Conservation (phyloP, 164 flowering plant genomes). For the Vitis amurensis region DNA sequence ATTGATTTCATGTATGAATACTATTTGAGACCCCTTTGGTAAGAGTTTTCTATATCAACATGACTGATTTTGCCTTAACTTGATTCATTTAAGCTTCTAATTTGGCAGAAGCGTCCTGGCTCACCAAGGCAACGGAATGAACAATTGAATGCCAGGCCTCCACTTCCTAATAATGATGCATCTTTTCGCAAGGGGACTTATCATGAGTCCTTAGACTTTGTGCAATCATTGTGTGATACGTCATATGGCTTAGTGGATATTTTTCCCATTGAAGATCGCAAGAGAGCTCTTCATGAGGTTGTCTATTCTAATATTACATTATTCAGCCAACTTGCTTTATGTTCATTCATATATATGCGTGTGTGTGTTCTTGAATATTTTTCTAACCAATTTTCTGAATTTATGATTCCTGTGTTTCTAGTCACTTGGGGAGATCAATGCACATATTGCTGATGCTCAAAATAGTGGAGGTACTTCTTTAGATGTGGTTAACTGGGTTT, state of each 20-base stretch:
- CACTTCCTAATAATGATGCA: conserved; percentile 65
- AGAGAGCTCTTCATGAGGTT: conserved; percentile 94
- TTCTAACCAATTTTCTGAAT: conserved; percentile 16
- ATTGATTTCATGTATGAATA: background rate
- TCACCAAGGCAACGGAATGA: conserved; percentile 70
- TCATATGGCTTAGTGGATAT: conserved; percentile 95
- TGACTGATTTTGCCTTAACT: background rate
- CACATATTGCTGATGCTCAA: conserved; percentile 68
- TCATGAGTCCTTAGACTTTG: conserved; percentile 94
- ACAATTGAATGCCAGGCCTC: conserved; percentile 67
- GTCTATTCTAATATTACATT: conserved; percentile 9
- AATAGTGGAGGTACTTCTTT: conserved; percentile 76
- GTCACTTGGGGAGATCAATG: conserved; percentile 93
- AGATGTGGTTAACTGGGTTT: background rate
- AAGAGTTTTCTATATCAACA: background rate
- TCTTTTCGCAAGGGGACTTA: conserved; percentile 86
- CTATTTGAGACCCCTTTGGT: background rate
- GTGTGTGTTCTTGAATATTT: conserved; percentile 1
- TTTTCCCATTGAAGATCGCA: conserved; percentile 96
- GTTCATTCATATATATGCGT: no score
- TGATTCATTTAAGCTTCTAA: conserved; percentile 8
- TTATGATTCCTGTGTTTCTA: conserved; percentile 34
- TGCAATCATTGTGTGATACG: conserved; percentile 84
- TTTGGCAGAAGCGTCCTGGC: conserved; percentile 69
- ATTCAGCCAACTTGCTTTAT: background rate